Percentiles rank a stretch among this genome's conserved stretches.
Evolutionary conservation across 192 early-diverging fungal genomes (phyloP).

Genomic region (Haplosporangium gracile): DNA sequence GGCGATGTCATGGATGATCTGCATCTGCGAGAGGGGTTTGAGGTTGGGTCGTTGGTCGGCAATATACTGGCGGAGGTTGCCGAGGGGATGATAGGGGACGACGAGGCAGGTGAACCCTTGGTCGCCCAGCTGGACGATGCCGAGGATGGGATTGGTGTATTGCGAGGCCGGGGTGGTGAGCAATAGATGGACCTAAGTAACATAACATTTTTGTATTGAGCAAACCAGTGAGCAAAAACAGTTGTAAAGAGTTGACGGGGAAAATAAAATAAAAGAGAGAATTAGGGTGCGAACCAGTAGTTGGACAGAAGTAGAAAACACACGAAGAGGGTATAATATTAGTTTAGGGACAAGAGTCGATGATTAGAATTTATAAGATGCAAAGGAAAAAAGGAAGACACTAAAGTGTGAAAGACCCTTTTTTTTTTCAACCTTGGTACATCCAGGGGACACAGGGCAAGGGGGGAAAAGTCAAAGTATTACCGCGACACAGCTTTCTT

Average conservation of each 20-base stretch:
- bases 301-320: background rate
- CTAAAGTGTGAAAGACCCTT: too few species aligned
- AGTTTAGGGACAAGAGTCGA: constrained; percentile 1
- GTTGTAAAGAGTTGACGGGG: background rate
- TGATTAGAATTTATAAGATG: too few species aligned
- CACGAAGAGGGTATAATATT: background rate
- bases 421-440: too few species aligned
- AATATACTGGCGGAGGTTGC: constrained; percentile 45
- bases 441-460: too few species aligned
- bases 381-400: too few species aligned
- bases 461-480: too few species aligned
- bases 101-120: constrained; percentile 39
- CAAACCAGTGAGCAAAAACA: constrained; percentile 1
- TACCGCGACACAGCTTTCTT: too few species aligned
- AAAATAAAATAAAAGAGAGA: too few species aligned
- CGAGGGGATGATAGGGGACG: constrained; percentile 39
- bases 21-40: constrained; percentile 38
- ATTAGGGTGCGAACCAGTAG: background rate
- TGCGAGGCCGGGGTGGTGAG: constrained; percentile 37
- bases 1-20: constrained; percentile 46
- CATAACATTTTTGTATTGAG: background rate
- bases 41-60: constrained; percentile 30
- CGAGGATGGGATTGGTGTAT: constrained; percentile 32
- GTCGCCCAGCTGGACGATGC: constrained; percentile 43
- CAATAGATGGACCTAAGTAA: constrained; percentile 38